Evolutionary conservation across 1,284 basidiomycete species (phyloP).

Genomic region (Sanghuangporus baumii): DNA sequence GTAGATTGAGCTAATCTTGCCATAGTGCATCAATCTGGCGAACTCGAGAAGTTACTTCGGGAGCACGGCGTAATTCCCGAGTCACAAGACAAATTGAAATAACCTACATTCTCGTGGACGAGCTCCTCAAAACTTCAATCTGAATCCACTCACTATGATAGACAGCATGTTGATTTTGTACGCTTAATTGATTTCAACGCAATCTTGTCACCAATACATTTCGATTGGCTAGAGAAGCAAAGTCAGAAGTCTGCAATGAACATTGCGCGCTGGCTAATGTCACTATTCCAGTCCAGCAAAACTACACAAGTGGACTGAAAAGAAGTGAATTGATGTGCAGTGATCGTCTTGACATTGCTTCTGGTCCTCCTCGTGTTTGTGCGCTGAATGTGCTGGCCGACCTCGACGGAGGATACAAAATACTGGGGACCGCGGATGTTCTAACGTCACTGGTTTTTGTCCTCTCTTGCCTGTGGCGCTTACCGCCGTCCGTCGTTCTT

Average conservation of each 20-base stretch:
- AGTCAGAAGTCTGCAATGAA: background rate
- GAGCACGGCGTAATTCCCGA: constrained; percentile 64
- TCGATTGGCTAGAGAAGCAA: background rate
- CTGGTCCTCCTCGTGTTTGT: background rate
- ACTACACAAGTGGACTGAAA: too few species aligned
- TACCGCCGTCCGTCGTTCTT: background rate
- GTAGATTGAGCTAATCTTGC: background rate
- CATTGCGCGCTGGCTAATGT: background rate
- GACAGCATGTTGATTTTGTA: constrained; percentile 2
- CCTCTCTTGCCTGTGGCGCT: background rate
- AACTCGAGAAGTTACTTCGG: constrained; percentile 81
- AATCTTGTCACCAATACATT: too few species aligned
- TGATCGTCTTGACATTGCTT: background rate
- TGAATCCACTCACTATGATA: background rate
- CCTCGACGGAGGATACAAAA: background rate
- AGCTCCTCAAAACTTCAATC: background rate
- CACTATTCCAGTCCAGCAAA: too few species aligned
- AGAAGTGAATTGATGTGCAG: background rate
- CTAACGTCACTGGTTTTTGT: background rate
- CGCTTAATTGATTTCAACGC: background rate
- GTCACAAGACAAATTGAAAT: background rate
- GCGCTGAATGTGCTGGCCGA: background rate
- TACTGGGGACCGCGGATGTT: background rate
- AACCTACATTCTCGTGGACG: background rate
- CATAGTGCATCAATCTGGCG: constrained; percentile 93